Evolutionary conservation across 2,329 filamentous ascomycete species (phyloP), one percentile per base, ranked within the genome.

Genomic region (Drechslerella coelobrocha): DNA sequence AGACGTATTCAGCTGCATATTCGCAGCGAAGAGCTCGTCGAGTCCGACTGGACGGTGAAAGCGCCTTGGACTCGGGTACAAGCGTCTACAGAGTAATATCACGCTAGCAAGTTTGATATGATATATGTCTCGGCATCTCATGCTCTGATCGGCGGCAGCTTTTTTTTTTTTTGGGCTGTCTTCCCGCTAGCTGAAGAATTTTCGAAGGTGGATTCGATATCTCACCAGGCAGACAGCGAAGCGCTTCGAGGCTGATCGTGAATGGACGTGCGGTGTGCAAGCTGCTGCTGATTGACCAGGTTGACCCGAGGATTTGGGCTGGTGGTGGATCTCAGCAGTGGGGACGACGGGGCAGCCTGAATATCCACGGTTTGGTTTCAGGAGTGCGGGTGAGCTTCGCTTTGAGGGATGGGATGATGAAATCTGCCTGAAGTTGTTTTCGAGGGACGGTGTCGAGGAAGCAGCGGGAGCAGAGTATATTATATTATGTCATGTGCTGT

Each of bases 231-330:
- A 71, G 66, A 63, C 53, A 63, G 52, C 19, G n/a, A 51, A 29
- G 47, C 47, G 27, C 47, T 51, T 51, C 47, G 47, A 51, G 24
- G 47, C 12, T 45, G 41, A 21, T 10, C 41, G 10, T 45, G 41
- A 45, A 45, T 45, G 41, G 41, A 17, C 17, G 41, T 17, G 9
- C 41, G 5, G 41, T 19, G 41, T 19, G 9, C 17, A 17, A 19
- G 41, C 17, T 39, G 29, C 29, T 62, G 65, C 59, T 57, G 51
- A 69, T 62, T 56, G 45, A 71, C 66, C 37, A 71, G 66, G 66
- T 63, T 56, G 66, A 63, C 66, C 66, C 66, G 66, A 60, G 66
- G 66, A 63, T 60, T 53, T 71, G 66, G 66, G 59, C 59, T 51
- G 59, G 48, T 54, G 59, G 62, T 71, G 66, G 41, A 37, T 54